Evolutionary conservation across 2,329 filamentous ascomycete genomes (phyloP).

Genomic region (Magnaporthales sp.): DNA sequence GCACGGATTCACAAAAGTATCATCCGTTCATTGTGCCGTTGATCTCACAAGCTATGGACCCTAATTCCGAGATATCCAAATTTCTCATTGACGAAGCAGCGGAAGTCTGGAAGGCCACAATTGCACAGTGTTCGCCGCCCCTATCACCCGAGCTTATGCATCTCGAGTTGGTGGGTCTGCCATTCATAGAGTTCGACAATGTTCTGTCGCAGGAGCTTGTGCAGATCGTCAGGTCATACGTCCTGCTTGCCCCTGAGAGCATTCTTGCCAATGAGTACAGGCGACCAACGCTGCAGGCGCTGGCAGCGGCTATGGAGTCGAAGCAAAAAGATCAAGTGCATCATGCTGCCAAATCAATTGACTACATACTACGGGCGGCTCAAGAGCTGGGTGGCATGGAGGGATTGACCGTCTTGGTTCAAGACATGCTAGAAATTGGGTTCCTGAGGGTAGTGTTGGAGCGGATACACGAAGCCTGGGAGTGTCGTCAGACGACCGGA

Average conservation of each 20-base stretch:
- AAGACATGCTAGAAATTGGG: slow-evolving; percentile 55
- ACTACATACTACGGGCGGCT: slow-evolving; percentile 56
- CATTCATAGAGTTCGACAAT: slow-evolving; percentile 57
- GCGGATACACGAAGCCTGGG: slow-evolving; percentile 58
- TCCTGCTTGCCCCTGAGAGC: slow-evolving; percentile 59
- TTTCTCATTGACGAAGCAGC: slow-evolving; percentile 89
- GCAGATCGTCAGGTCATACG: slow-evolving; percentile 60
- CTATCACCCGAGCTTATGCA: slow-evolving; percentile 52
- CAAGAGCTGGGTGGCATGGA: slow-evolving; percentile 51
- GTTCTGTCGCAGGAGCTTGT: slow-evolving; percentile 55
- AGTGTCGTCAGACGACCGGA: slow-evolving; percentile 73
- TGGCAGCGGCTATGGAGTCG: slow-evolving; percentile 39
- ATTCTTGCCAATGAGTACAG: slow-evolving; percentile 50
- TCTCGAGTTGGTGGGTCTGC: slow-evolving; percentile 54
- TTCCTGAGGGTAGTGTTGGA: slow-evolving; percentile 57
- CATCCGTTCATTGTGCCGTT: slow-evolving; percentile 75
- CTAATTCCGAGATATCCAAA: slow-evolving; percentile 63
- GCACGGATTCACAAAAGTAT: slow-evolving; percentile 66
- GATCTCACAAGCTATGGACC: slow-evolving; percentile 69
- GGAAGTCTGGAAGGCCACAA: slow-evolving; percentile 76
- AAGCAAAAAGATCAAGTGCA: slow-evolving; percentile 50
- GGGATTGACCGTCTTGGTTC: slow-evolving; percentile 54
- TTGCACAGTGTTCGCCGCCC: slow-evolving; percentile 56
- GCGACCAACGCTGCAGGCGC: slow-evolving; percentile 37
- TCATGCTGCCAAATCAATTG: slow-evolving; percentile 51